Percentiles rank a stretch among this genome's conserved stretches.
phyloP scores from a whole-genome alignment of 2,329 filamentous ascomycete genomes.

The Ophiostoma himal-ulmi region DNA sequence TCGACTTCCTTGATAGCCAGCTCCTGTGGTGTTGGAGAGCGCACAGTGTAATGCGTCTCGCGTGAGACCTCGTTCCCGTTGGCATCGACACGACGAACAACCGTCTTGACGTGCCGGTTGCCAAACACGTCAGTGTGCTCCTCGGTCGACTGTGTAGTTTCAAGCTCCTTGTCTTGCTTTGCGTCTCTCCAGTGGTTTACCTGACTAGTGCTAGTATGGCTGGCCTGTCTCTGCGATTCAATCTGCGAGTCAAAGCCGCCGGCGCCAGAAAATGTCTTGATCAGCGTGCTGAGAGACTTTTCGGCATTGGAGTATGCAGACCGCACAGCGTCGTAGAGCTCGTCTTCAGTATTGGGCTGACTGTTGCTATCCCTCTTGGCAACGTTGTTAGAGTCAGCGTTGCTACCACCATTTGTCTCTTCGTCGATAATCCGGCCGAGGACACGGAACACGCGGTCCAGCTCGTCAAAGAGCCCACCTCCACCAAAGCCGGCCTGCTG shows the following conservation, averaged over 20 bases:
- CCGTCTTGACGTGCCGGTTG: constrained; percentile 40
- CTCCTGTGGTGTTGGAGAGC: constrained; percentile 18
- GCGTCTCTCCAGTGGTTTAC: background rate
- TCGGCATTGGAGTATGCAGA: constrained; percentile 36
- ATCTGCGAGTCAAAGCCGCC: constrained; percentile 17
- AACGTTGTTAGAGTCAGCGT: constrained; percentile 28
- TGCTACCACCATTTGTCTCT: constrained; percentile 16
- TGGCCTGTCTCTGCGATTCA: background rate
- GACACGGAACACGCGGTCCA: constrained; percentile 26
- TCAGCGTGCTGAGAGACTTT: constrained; percentile 39
- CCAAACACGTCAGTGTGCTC: constrained; percentile 42
- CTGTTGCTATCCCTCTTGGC: constrained; percentile 22
- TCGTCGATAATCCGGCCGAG: constrained; percentile 27
- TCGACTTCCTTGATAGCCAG: constrained; percentile 6
- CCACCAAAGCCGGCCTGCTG: background rate
- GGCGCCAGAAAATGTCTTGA: constrained; percentile 33
- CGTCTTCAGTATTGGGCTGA: constrained; percentile 36
- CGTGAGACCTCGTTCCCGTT: constrained; percentile 39
- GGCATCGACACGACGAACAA: constrained; percentile 37
- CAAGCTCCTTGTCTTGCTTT: constrained; percentile 30
- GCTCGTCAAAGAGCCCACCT: constrained; percentile 25
- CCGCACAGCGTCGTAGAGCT: constrained; percentile 38
- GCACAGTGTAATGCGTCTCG: constrained; percentile 31
- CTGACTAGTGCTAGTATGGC: background rate
- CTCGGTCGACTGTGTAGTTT: constrained; percentile 31